Evolutionary conservation across 345 rosid species (phyloP).

Genomic region (Melaleuca quinquenervia): DNA sequence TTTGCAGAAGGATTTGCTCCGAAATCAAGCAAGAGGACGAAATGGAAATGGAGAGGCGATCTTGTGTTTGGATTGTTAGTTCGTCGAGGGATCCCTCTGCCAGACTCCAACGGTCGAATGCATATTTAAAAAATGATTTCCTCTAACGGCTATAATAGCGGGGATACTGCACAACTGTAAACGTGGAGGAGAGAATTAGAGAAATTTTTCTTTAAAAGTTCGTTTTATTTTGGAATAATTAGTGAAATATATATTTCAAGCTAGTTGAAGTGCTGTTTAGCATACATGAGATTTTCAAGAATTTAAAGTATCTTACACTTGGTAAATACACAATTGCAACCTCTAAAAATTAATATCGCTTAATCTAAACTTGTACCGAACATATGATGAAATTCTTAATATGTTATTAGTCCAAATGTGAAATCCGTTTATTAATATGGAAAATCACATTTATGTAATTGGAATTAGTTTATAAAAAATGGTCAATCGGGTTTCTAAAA

Average conservation of each 20-base stretch:
- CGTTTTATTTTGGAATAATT: background rate
- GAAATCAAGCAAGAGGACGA: background rate
- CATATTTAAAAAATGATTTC: background rate
- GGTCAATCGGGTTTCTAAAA: too few species aligned
- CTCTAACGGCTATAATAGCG: constrained; percentile 4
- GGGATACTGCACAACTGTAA: background rate
- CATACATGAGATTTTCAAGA: background rate
- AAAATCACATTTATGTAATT: background rate
- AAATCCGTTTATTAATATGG: background rate
- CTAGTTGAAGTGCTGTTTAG: background rate
- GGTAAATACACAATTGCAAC: background rate
- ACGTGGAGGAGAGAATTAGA: background rate
- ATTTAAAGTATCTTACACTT: background rate
- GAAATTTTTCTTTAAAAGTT: background rate
- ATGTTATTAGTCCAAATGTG: background rate
- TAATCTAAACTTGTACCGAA: background rate
- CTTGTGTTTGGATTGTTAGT: background rate
- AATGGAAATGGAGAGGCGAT: background rate
- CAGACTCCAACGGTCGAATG: constrained; percentile 27
- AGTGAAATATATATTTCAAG: background rate
- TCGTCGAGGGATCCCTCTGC: background rate
- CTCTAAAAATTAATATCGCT: rapidly evolving
- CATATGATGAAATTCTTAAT: too few species aligned
- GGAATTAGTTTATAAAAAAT: too few species aligned
- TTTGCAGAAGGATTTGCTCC: background rate